phyloP scores from a whole-genome alignment of 192 early-diverging fungal genomes.

The Mortierella hygrophila region DNA sequence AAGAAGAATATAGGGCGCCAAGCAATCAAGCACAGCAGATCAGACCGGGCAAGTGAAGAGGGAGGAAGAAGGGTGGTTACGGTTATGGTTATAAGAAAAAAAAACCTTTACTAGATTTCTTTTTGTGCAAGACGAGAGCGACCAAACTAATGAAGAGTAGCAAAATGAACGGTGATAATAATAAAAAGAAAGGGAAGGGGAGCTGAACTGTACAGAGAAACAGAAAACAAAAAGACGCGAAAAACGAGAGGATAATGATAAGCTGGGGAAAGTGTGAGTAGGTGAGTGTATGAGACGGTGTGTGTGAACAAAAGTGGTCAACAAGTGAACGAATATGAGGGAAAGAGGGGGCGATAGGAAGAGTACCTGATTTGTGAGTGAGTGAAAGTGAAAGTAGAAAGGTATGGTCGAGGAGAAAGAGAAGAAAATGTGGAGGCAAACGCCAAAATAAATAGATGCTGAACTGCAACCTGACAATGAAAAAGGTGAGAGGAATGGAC shows the following conservation, averaged over 20 bases:
- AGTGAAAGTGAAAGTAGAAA: neutral
- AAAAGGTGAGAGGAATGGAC: too few species aligned
- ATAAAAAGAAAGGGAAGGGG: neutral
- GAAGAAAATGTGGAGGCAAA: neutral
- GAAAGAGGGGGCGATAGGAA: neutral
- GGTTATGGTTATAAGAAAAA: too few species aligned
- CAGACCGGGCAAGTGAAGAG: too few species aligned
- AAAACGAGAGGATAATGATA: neutral
- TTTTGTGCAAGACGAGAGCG: too few species aligned
- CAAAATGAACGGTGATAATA: neutral
- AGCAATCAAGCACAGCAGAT: too few species aligned
- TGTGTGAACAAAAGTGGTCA: neutral
- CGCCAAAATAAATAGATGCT: neutral
- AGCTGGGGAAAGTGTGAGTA: too few species aligned
- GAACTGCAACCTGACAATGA: neutral
- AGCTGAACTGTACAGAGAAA: neutral
- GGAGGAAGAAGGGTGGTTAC: too few species aligned
- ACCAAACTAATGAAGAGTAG: too few species aligned
- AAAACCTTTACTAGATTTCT: too few species aligned
- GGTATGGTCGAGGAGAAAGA: neutral
- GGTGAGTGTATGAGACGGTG: too few species aligned
- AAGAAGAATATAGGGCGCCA: too few species aligned
- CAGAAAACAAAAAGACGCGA: neutral
- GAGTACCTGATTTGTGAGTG: neutral
- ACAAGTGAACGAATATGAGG: neutral